Base-by-base conservation (phyloP, 352 stramenopile species). In the Globisporangium sylvaticum region DNA sequence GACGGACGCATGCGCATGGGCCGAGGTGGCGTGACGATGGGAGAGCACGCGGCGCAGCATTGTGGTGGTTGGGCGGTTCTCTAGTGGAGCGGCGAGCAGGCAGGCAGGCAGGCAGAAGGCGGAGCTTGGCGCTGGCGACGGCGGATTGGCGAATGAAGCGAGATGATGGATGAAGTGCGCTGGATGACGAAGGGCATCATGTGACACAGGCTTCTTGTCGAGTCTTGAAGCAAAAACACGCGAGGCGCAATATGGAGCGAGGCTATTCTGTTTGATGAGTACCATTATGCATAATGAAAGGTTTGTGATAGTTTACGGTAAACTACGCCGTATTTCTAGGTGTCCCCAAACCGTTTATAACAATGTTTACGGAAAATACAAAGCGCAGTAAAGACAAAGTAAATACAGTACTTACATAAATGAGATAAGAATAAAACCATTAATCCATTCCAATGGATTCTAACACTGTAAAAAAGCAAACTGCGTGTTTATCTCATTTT, bases 31-130 rank as follows among this genome's bases (percentile, higher is more conserved):
- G n/a, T 48, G 55, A 7, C 22, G 55, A 31, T 24, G 55, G 18
- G 42, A 22, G 55, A 61, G 55, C 31, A 37, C 22, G 55, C 31
- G n/a, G 31, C 31, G 55, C 55, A 65, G 58, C 55, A 61, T 61
- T 22, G 42, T 3, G 15, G 42, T 50, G 18, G 14, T 9, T 20
- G 39, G 34, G 34, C 8, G 34, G 3, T 14, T 39, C 9, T 39
- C 9, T 4, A 39, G 39, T 48, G 39, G 39, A 48, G 39, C 4
- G 14, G 39, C 9, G 10, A 42, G 5, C 12, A 12, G 37, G 37
- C 37, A 7, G 37, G 37, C 12, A 44, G 14, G 37, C 37, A 44
- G 7, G 31, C 31, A 18, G 37, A 46, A 4, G 7, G 37, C 5
- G 15, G 39, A 48, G 15, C 15, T 48, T 48, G 39, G 39, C 15